Evolutionary conservation across 306 rosid genomes (phyloP), one percentile per base, ranked within the genome.

Genomic region (Vachellia collinsii): DNA sequence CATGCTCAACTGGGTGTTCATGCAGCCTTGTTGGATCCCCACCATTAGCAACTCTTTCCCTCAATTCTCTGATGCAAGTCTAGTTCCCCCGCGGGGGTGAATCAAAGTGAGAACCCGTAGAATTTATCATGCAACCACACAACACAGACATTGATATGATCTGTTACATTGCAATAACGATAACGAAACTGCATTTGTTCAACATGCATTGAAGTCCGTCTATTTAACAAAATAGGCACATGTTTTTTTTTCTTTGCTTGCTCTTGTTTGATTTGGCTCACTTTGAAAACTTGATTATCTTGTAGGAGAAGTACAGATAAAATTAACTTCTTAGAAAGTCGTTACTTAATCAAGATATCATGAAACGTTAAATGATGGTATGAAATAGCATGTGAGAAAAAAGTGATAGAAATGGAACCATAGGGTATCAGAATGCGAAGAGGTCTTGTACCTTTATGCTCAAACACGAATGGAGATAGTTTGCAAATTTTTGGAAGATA

Each of bases 41-140:
- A 51, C 98, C 99, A n/a, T 67, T 83, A 62, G 97, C 96, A 83
- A 93, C 98, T 85, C 93, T 93, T 82, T 91, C 98, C 87, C 99
- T 87, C 79, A 95, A 78, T 81, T 95, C 99, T 84, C 92, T 82
- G 17, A 93, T 88, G 77, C 94, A 79, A 77, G 87, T 79, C 99
- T 95, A 82, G 64, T 79, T 47, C 67, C 75, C 78, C 47, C 37
- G 10, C 2, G 51, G 12, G 25, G 1, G 37, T 29, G 13, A 41
- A 29, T 12, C 37, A 7, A 7, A 58, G 56, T 51, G 43, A 13
- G 54, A 68, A 17, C 16, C n/a, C 34, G 10, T 34, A 56, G 65
- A 68, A 68, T 48, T 25, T 14, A 61, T n/a, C 29, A 50, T 50
- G 39, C 23, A 73, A 22, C 44, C 64, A 71, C 29, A 43, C 25